Conservation (phyloP, 2,329 filamentous ascomycete genomes). For the Sphaerulina populicola region DNA sequence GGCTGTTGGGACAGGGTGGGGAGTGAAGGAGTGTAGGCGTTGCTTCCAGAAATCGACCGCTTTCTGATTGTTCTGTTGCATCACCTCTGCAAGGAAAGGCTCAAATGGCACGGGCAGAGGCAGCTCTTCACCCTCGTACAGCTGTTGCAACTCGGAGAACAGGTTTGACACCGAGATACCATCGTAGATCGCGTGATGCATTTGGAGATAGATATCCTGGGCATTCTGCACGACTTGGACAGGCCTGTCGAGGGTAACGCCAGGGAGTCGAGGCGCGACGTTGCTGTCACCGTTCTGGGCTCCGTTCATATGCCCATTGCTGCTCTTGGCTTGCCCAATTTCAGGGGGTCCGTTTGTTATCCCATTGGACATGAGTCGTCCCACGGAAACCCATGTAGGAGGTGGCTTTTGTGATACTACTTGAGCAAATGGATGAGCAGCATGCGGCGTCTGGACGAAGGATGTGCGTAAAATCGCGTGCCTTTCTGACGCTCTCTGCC, state of each 20-base stretch:
- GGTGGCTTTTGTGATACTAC: constrained; percentile 51
- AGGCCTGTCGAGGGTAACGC: constrained; percentile 8
- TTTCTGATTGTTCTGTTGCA: constrained; percentile 41
- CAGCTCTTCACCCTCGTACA: constrained; percentile 45
- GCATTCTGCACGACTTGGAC: constrained; percentile 11
- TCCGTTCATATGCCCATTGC: constrained; percentile 2
- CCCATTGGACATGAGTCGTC: not conserved
- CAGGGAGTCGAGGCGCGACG: not conserved
- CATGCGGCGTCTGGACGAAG: constrained; percentile 58
- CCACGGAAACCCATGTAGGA: constrained; percentile 35
- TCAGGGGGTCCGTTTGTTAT: not conserved
- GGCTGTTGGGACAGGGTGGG: constrained; percentile 35
- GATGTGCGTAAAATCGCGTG: constrained; percentile 72
- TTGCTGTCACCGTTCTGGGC: not conserved
- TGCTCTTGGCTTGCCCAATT: constrained; percentile 2
- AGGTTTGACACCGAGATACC: constrained; percentile 65
- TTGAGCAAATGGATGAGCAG: constrained; percentile 60
- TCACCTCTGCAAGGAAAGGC: constrained; percentile 54
- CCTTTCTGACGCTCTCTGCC: constrained; percentile 54
- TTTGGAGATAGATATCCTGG: constrained; percentile 41
- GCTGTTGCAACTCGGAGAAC: constrained; percentile 59
- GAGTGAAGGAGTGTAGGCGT: constrained; percentile 47
- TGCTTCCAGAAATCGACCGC: constrained; percentile 59
- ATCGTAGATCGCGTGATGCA: constrained; percentile 83
- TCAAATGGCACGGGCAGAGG: constrained; percentile 49